phyloP scores from a whole-genome alignment of 2,329 filamentous ascomycete genomes.

The Mycogone perniciosa region DNA sequence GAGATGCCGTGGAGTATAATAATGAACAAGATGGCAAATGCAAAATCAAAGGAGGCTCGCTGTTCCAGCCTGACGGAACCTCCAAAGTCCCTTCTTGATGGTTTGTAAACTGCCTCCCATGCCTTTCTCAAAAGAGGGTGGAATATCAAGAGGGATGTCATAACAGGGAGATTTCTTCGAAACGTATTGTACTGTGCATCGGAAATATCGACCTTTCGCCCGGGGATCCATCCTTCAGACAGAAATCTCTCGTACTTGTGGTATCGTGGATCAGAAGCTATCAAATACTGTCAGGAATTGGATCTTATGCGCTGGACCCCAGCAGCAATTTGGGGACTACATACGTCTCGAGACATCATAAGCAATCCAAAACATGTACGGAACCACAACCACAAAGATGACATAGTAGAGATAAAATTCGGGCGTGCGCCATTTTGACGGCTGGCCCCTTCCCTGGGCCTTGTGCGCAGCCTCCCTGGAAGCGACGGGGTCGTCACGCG shows the following conservation, averaged over 20 bases:
- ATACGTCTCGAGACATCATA: conserved; percentile 78
- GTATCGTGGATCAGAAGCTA: conserved; percentile 78
- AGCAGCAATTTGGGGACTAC: conserved; percentile 19
- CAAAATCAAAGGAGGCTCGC: conserved; percentile 74
- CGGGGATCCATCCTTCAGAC: conserved; percentile 82
- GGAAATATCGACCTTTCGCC: conserved; percentile 86
- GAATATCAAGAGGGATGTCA: conserved; percentile 64
- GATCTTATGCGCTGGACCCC: not conserved
- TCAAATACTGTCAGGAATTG: conserved; percentile 13
- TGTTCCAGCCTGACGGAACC: conserved; percentile 57
- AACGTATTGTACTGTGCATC: conserved; percentile 85
- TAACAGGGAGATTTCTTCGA: conserved; percentile 76
- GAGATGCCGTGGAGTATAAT: conserved; percentile 79
- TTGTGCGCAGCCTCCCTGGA: conserved; percentile 28
- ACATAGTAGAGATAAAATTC: conserved; percentile 82
- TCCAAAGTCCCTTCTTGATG: conserved; percentile 28
- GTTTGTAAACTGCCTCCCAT: conserved; percentile 55
- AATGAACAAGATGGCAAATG: conserved; percentile 75
- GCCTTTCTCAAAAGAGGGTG: conserved; percentile 72
- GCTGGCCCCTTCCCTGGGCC: conserved; percentile 40
- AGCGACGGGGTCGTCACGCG: conserved; percentile 37
- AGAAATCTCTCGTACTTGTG: conserved; percentile 64
- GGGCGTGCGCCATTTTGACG: conserved; percentile 74
- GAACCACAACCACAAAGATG: conserved; percentile 59
- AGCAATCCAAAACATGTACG: conserved; percentile 86